phyloP scores from a whole-genome alignment of 2,329 filamentous ascomycete genomes.

The Calonectria pauciramosa region DNA sequence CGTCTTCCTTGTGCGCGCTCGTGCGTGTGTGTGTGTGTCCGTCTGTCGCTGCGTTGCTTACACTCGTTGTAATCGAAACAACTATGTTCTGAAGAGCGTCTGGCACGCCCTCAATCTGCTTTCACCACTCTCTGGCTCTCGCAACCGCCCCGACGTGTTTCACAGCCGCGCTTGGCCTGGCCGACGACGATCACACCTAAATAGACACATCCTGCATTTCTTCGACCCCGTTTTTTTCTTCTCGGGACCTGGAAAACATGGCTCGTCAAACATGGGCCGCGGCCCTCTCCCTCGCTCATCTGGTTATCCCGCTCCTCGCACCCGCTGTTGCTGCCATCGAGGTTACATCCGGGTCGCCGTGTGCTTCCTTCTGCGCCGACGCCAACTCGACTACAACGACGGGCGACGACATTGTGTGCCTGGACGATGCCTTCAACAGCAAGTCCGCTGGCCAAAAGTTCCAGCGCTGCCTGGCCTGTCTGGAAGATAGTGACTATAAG shows the following conservation, averaged over 20 bases:
- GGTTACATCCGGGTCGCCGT: slow-evolving; percentile 68
- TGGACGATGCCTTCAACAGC: slow-evolving; percentile 58
- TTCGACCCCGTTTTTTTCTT: neutral
- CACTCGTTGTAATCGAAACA: neutral
- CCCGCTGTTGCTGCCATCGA: slow-evolving; percentile 54
- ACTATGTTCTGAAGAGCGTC: neutral
- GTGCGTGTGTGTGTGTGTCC: neutral
- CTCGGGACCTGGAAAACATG: neutral
- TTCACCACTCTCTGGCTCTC: neutral
- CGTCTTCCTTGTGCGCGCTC: neutral
- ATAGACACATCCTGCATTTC: neutral
- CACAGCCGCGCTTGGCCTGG: neutral
- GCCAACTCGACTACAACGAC: slow-evolving; percentile 60
- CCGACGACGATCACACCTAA: neutral
- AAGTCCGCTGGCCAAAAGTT: slow-evolving; percentile 59
- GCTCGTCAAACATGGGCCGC: neutral
- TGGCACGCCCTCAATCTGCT: neutral
- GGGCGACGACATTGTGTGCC: slow-evolving; percentile 62
- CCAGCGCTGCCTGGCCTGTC: slow-evolving; percentile 64
- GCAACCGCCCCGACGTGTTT: neutral
- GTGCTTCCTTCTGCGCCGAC: slow-evolving; percentile 64
- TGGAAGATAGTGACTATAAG: slow-evolving; percentile 64
- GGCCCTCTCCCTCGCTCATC: neutral
- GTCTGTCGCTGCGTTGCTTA: neutral
- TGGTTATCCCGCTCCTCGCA: slow-evolving; percentile 14